Evolutionary conservation across 805 yeast genomes (phyloP).

Genomic region (Pichia heedii): DNA sequence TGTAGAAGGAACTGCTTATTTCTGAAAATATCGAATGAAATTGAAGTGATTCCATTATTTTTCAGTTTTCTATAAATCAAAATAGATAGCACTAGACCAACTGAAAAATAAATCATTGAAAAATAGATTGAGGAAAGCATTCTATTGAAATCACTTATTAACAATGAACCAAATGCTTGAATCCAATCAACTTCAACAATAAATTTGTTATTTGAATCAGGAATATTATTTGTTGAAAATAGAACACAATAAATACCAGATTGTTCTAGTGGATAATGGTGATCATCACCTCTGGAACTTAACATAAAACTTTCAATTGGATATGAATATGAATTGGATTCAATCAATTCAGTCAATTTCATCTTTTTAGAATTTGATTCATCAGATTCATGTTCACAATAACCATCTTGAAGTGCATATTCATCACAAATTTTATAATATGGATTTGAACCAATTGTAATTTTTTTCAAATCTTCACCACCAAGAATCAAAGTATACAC

Average conservation of each 20-base stretch:
- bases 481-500: constrained; percentile 20
- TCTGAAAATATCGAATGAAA: constrained; percentile 12
- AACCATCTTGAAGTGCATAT: constrained; percentile 14
- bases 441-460: constrained; percentile 18
- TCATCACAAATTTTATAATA: constrained; percentile 26
- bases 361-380: constrained; percentile 9
- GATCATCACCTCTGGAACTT: constrained; percentile 1
- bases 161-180: constrained; percentile 24
- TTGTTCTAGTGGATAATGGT: constrained; percentile 13
- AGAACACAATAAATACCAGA: constrained; percentile 23
- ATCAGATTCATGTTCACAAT: constrained; percentile 17
- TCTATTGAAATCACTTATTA: constrained; percentile 22
- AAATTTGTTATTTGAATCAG: constrained; percentile 4
- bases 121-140: constrained; percentile 19
- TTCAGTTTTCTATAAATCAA: constrained; percentile 12
- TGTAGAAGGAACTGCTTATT: constrained; percentile 19
- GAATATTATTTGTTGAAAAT: constrained; percentile 14
- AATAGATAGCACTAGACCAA: constrained; percentile 11
- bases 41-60: constrained; percentile 15
- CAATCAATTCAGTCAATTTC: constrained; percentile 16
- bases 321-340: constrained; percentile 7
- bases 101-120: constrained; percentile 14
- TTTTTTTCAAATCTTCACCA: constrained; percentile 18
- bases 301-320: constrained; percentile 16
- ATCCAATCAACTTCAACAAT: constrained; percentile 22